Base-by-base conservation (phyloP, 1,139 yeast species). In the Hansenula anomala region DNA sequence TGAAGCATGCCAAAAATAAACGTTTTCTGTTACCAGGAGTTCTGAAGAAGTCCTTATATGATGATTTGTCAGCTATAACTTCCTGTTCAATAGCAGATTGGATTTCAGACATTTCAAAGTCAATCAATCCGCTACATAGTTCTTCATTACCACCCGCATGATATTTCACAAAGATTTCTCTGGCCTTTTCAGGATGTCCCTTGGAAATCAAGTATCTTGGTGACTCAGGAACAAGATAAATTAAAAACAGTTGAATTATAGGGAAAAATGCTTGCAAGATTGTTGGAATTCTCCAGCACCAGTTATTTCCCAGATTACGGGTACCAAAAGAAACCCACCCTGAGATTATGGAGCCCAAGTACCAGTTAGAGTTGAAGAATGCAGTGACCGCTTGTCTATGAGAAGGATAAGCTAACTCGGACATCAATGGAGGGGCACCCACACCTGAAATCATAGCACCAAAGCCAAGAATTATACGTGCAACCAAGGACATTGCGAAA, bases 191-290 rank as follows among this genome's bases (percentile, higher is more conserved):
- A 40, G 73, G 63, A 42, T 64, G 63, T 41, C 71, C 78, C 40
- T 61, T 67, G 39, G 79, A 74, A 43, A 81, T 71, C 57, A 73
- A 71, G 63, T 64, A 85, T 66, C 95, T 75, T 51, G 95, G 92
- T 29, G 92, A 79, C 62, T 85, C 95, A 40, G 95, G 95, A 57
- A 71, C 58, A 9, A 60, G 42, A 38, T 53, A 60, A 9, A 49
- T 50, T 45, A 69, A 58, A 3, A 75, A 68, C 13, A 46, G 33
- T 46, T 64, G 71, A 20, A 66, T 13, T 6, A 59, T 15, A 14
- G 76, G 72, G 49, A 64, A 55, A 27, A 57, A 49, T 31, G 62
- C 67, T 54, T 72, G 73, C 33, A 67, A 29, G 39, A 63, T 52
- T 10, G 70, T 57, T 28, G 75, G 74, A 30, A 67, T 50, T 55